A percentile compares a stretch with the other conserved stretches of the same genome.
These are phyloP conservation scores for Fusarium sp. DNA, from an alignment of 2,329 filamentous ascomycete species.

Conservation along the genomic window DNA sequence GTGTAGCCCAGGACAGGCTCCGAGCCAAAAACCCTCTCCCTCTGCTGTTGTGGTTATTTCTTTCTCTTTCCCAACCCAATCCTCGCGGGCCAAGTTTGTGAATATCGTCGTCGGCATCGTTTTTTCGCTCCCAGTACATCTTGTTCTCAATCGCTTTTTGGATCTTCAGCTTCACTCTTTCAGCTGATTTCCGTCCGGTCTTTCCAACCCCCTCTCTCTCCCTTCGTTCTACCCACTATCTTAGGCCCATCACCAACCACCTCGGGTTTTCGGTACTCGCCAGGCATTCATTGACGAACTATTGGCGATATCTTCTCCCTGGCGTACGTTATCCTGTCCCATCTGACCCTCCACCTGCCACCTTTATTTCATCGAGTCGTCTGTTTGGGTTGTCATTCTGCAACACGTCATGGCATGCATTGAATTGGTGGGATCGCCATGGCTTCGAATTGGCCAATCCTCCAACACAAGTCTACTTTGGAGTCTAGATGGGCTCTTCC, in stretches of 20 bases:
- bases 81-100: slow-evolving; percentile 40
- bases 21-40: slow-evolving; percentile 28
- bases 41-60: slow-evolving; percentile 19
- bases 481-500: slow-evolving; percentile 15
- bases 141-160: slow-evolving; percentile 39
- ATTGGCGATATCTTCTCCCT: slow-evolving; percentile 44
- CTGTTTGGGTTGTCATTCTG: slow-evolving; percentile 24
- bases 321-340: slow-evolving; percentile 36
- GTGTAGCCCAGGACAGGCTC: slow-evolving; percentile 8
- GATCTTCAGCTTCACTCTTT: slow-evolving; percentile 55
- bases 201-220: slow-evolving; percentile 37
- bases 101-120: slow-evolving; percentile 35
- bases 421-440: slow-evolving; percentile 27
- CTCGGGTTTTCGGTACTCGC: slow-evolving; percentile 29
- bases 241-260: slow-evolving; percentile 31
- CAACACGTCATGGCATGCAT: slow-evolving; percentile 36
- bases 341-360: slow-evolving; percentile 35
- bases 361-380: slow-evolving; percentile 18
- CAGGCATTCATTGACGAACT: slow-evolving; percentile 37
- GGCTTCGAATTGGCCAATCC: slow-evolving; percentile 19
- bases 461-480: background rate
- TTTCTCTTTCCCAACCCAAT: slow-evolving; percentile 38
- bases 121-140: slow-evolving; percentile 38
- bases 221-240: slow-evolving; percentile 32
- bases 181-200: slow-evolving; percentile 52